phyloP scores from a whole-genome alignment of 2,329 filamentous ascomycete genomes.

The Thielaviopsis euricoi region DNA sequence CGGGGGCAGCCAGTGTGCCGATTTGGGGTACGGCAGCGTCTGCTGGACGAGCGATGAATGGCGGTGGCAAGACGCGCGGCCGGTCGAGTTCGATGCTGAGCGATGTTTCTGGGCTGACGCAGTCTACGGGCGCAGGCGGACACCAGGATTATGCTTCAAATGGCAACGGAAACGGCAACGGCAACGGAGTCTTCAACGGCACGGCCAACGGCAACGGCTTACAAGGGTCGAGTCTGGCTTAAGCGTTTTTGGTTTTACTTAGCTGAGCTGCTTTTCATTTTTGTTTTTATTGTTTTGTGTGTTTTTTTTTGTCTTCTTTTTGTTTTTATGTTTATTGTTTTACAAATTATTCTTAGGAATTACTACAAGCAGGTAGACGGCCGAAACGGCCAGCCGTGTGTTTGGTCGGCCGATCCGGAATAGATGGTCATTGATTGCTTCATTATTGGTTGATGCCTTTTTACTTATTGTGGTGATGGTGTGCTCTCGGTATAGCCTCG shows the following conservation, averaged over 20 bases:
- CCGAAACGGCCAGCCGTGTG: no score
- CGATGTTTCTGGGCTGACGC: constrained; percentile 49
- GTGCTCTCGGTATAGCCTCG: no score
- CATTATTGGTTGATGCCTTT: neutral
- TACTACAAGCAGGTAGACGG: constrained; percentile 1
- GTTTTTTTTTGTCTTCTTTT: no score
- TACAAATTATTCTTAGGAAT: constrained; percentile 2
- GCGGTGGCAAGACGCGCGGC: constrained; percentile 29
- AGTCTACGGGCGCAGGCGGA: constrained; percentile 38
- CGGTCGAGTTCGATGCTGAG: constrained; percentile 52
- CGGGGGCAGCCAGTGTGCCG: neutral
- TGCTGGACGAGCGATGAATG: constrained; percentile 5
- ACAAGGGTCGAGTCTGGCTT: neutral
- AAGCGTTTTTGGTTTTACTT: neutral
- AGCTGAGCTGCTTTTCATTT: neutral
- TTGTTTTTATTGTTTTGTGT: constrained; percentile 4
- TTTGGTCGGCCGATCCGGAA: constrained; percentile 9
- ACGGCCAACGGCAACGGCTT: neutral
- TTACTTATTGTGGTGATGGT: neutral
- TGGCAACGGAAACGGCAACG: neutral
- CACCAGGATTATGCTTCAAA: neutral
- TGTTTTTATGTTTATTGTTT: constrained; percentile 6
- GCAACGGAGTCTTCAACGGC: constrained; percentile 3
- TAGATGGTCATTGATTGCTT: constrained; percentile 7
- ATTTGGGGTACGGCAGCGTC: neutral